phyloP scores from a whole-genome alignment of 164 flowering plant species.

The Houttuynia cordata region DNA sequence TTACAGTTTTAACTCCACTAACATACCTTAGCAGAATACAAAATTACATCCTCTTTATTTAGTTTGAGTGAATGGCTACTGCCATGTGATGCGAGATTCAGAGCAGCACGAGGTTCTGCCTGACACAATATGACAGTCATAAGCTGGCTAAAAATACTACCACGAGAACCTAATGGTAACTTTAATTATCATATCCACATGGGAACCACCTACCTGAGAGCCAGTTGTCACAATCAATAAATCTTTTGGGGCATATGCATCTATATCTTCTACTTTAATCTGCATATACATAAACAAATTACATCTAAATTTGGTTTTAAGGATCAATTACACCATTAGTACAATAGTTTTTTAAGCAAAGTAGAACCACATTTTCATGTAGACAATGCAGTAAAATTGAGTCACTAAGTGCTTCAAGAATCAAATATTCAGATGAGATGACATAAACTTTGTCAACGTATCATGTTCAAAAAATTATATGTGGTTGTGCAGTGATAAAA shows the following conservation, averaged over 20 bases:
- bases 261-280: slow-evolving; percentile 97
- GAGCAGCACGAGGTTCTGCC: slow-evolving; percentile 99
- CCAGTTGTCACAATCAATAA: slow-evolving; percentile 96
- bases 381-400: background rate
- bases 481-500: no score
- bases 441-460: background rate
- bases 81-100: slow-evolving; percentile 96
- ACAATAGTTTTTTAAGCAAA: background rate
- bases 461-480: background rate
- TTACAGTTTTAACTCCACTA: background rate
- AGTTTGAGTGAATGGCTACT: slow-evolving; percentile 87
- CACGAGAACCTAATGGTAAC: background rate
- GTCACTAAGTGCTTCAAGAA: background rate
- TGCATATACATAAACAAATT: slow-evolving; percentile 10
- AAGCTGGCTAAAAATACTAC: slow-evolving; percentile 7
- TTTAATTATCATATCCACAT: background rate
- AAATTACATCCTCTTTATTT: slow-evolving; percentile 75
- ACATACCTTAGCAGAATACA: slow-evolving; percentile 96
- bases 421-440: background rate
- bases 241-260: slow-evolving; percentile 89
- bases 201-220: slow-evolving; percentile 70
- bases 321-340: background rate
- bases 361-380: background rate
- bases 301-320: background rate
- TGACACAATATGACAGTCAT: slow-evolving; percentile 42